A percentile compares a stretch with the other conserved stretches of the same genome.
These are phyloP conservation scores for Wickerhamomyces sydowiorum DNA, from an alignment of 805 yeast genomes.

Conservation along the genomic window DNA sequence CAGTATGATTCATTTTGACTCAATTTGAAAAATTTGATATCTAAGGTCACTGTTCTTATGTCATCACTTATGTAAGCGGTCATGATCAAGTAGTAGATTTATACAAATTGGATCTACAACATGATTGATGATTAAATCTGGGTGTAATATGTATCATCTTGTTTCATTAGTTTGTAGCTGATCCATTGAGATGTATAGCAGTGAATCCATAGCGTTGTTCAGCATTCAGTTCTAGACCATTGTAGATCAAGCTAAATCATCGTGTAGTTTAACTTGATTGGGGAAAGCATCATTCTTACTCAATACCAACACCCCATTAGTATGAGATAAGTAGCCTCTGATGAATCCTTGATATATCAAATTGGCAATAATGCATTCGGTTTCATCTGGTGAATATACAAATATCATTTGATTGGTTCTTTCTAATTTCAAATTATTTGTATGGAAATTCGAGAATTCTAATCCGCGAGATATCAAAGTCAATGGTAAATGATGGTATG, in stretches of 20 bases:
- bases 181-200: too few relatives aligned
- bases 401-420: not conserved
- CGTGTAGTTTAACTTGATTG: conserved; percentile 15
- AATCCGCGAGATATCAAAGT: conserved; percentile 39
- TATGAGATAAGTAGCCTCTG: conserved; percentile 80
- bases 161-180: too few relatives aligned
- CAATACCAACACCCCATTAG: conserved; percentile 65
- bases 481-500: conserved; percentile 29
- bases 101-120: too few relatives aligned
- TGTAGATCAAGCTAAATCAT: not conserved
- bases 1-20: too few relatives aligned
- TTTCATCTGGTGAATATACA: conserved; percentile 33
- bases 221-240: too few relatives aligned
- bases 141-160: too few relatives aligned
- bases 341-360: conserved; percentile 54
- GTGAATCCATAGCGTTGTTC: too few relatives aligned
- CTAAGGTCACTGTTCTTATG: too few relatives aligned
- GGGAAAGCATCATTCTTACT: conserved; percentile 77
- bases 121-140: too few relatives aligned
- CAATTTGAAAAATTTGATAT: too few relatives aligned
- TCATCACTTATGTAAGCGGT: too few relatives aligned
- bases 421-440: conserved; percentile 5
- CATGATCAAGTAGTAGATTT: too few relatives aligned
- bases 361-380: conserved; percentile 66
- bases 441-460: conserved; percentile 25